Conservation (phyloP, 805 yeast genomes). For the Candida dendrica region DNA sequence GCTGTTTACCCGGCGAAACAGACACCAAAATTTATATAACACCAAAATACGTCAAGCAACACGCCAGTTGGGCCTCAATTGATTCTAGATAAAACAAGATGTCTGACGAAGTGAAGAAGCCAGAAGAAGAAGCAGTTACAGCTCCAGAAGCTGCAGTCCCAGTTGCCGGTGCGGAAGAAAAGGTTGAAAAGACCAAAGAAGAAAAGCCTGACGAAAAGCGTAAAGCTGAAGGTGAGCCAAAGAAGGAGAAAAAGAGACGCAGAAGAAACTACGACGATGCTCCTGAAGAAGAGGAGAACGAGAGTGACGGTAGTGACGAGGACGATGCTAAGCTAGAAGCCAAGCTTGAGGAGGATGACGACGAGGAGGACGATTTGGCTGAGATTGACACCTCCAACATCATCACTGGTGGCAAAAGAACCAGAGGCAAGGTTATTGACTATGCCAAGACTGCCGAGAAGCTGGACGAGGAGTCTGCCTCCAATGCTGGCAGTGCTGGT, state of each 20-base stretch:
- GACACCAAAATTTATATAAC: no score
- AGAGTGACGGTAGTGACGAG: constrained; percentile 34
- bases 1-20: no score
- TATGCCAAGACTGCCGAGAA: constrained; percentile 74
- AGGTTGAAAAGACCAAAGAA: constrained; percentile 4
- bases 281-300: constrained; percentile 44
- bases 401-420: constrained; percentile 79
- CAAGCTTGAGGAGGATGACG: constrained; percentile 43
- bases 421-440: constrained; percentile 84
- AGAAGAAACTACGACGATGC: constrained; percentile 55
- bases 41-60: no score
- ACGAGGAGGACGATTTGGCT: constrained; percentile 67
- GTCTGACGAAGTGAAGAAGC: no score
- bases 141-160: constrained; percentile 3
- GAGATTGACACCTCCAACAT: constrained; percentile 82
- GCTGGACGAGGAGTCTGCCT: constrained; percentile 35
- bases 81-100: no score
- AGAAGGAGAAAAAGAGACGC: constrained; percentile 45
- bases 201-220: constrained; percentile 19
- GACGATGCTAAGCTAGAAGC: constrained; percentile 42
- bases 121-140: constrained; percentile 2
- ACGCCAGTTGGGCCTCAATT: constrained; percentile 8
- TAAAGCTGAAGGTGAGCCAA: constrained; percentile 18
- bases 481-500: constrained; percentile 30
- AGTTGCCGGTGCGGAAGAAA: constrained; percentile 5